Percentiles rank a stretch among this genome's conserved stretches.
These are phyloP conservation scores for Arachis monticola DNA, from an alignment of 331 rosid genomes.

Conservation along the genomic window DNA sequence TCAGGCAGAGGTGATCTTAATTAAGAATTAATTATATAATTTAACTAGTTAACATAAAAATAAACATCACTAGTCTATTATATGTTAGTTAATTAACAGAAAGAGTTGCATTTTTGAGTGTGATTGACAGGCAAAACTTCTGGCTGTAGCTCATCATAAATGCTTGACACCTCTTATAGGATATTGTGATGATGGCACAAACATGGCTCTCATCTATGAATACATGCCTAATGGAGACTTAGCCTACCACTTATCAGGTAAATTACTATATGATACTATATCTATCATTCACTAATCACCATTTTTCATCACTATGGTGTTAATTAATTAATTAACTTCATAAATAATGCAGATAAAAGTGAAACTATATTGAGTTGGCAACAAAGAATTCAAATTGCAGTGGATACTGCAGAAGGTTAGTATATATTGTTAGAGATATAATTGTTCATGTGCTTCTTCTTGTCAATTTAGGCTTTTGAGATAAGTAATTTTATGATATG, in stretches of 20 bases:
- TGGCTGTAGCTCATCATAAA: slow-evolving; percentile 53
- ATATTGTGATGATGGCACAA: slow-evolving; percentile 44
- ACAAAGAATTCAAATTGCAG: slow-evolving; percentile 34
- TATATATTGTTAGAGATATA: not conserved
- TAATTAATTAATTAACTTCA: too few relatives aligned
- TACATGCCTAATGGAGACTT: slow-evolving; percentile 50
- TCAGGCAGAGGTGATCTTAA: slow-evolving; percentile 46
- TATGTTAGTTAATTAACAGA: not conserved
- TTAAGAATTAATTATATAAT: too few relatives aligned
- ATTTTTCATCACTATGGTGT: too few relatives aligned
- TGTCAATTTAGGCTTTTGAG: too few relatives aligned
- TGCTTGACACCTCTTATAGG: slow-evolving; percentile 54
- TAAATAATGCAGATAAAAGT: not conserved
- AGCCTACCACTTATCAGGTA: slow-evolving; percentile 44
- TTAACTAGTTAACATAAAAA: too few relatives aligned
- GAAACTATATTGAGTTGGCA: slow-evolving; percentile 40
- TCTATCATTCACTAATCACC: too few relatives aligned
- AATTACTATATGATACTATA: too few relatives aligned
- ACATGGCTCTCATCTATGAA: slow-evolving; percentile 48
- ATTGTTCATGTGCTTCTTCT: too few relatives aligned
- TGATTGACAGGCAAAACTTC: slow-evolving; percentile 44
- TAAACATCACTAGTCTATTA: too few relatives aligned
- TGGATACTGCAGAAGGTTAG: slow-evolving; percentile 45
- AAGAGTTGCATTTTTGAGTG: not conserved
- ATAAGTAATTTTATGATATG: too few relatives aligned